phyloP scores from a whole-genome alignment of 108 stramenopile genomes.

The Fragilaria crotonensis region DNA sequence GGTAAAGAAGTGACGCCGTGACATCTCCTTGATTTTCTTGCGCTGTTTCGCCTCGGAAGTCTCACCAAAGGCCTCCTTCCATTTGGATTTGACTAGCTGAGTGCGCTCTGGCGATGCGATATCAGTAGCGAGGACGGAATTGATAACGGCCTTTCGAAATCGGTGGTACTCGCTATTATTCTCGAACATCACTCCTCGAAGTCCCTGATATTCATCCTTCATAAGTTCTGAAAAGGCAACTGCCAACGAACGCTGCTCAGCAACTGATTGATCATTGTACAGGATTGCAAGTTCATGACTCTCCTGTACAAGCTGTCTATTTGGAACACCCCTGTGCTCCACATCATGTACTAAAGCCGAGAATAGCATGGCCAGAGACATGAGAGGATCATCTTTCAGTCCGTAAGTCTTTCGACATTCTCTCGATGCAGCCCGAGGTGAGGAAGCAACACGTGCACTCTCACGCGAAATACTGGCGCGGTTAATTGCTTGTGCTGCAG shows the following conservation, averaged over 20 bases:
- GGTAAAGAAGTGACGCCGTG: conserved; percentile 1
- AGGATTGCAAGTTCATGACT: conserved; percentile 49
- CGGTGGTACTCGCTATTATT: conserved; percentile 36
- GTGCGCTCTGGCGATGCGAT: conserved; percentile 56
- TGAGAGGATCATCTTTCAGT: conserved; percentile 55
- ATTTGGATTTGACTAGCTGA: conserved; percentile 60
- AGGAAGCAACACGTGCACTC: background rate
- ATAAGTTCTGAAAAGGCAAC: conserved; percentile 62
- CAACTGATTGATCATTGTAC: conserved; percentile 78
- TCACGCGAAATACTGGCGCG: background rate
- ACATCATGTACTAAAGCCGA: conserved; percentile 78
- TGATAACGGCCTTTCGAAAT: conserved; percentile 56
- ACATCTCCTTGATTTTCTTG: conserved; percentile 2
- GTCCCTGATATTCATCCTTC: conserved; percentile 23
- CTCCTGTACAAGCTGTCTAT: conserved; percentile 48
- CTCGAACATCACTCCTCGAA: conserved; percentile 47
- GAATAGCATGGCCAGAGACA: conserved; percentile 52
- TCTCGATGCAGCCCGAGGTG: background rate
- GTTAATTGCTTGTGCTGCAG: background rate
- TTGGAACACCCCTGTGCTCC: conserved; percentile 51
- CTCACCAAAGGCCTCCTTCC: conserved; percentile 83
- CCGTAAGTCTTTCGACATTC: conserved; percentile 32
- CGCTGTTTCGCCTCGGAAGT: conserved; percentile 16
- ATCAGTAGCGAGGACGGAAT: conserved; percentile 44
- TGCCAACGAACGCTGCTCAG: conserved; percentile 55